Conservation (phyloP, 768 basidiomycete species). For the Omphalotus guepiniiformis region DNA sequence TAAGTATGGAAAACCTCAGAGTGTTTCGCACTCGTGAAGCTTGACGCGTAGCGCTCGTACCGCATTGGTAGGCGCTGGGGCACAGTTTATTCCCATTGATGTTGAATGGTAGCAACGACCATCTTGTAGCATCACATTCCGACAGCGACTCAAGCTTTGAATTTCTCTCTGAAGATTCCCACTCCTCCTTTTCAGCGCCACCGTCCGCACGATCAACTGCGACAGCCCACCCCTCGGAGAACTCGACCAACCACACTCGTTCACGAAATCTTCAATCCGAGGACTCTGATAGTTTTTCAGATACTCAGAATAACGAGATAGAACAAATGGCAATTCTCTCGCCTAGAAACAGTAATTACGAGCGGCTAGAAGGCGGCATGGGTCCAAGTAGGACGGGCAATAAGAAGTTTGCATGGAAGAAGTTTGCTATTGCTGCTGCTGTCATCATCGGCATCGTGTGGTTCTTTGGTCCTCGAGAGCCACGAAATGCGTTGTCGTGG, state of each 20-base stretch:
- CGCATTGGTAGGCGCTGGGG: too few species aligned
- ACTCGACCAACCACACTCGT: slow-evolving; percentile 3
- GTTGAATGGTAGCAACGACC: too few species aligned
- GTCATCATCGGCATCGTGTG: slow-evolving; percentile 59
- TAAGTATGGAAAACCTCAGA: too few species aligned
- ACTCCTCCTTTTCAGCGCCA: not conserved
- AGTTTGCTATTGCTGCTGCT: slow-evolving; percentile 61
- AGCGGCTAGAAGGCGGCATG: slow-evolving; percentile 58
- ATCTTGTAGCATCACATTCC: too few species aligned
- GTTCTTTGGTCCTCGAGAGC: slow-evolving; percentile 54
- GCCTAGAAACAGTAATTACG: slow-evolving; percentile 45
- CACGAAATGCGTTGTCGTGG: slow-evolving; percentile 17
- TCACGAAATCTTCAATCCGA: not conserved
- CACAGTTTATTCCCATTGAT: too few species aligned
- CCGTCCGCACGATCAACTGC: not conserved
- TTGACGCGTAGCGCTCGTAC: too few species aligned
- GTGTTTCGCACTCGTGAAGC: too few species aligned
- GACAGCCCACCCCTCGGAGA: not conserved
- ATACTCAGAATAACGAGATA: not conserved
- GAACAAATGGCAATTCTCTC: slow-evolving; percentile 15
- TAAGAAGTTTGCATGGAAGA: slow-evolving; percentile 47
- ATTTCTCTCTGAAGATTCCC: too few species aligned
- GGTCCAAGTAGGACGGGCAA: slow-evolving; percentile 37
- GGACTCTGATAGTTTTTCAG: not conserved
- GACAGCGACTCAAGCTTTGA: too few species aligned